These are phyloP conservation scores for Diaporthe eres DNA, from an alignment of 2,329 filamentous ascomycete species.

Conservation along the genomic window DNA sequence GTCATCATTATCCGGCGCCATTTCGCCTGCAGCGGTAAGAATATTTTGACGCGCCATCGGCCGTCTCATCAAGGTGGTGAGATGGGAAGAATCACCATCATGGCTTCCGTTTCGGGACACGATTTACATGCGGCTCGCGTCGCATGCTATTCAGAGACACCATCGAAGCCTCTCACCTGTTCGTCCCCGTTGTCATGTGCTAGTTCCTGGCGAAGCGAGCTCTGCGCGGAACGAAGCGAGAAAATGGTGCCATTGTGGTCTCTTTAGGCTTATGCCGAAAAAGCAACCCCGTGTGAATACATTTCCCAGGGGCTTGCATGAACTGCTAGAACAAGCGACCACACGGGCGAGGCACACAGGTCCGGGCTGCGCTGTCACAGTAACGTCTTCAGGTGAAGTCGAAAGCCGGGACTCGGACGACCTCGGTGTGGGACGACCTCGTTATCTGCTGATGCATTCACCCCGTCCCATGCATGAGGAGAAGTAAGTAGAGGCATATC, in stretches of 20 bases:
- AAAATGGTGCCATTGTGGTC: conserved; percentile 1
- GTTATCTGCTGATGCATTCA: not conserved
- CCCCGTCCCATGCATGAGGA: not conserved
- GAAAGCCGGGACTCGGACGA: not conserved
- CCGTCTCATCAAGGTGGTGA: not conserved
- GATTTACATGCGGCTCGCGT: not conserved
- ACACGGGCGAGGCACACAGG: not conserved
- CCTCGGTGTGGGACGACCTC: not conserved
- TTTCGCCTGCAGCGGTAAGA: not conserved
- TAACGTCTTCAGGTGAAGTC: not conserved
- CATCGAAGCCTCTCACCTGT: not conserved
- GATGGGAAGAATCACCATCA: not conserved
- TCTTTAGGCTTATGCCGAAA: conserved; percentile 9
- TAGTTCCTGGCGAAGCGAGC: not conserved
- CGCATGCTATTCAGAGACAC: not conserved
- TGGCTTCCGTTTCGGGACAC: conserved; percentile 1
- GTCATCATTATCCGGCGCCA: not conserved
- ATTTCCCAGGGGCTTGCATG: not conserved
- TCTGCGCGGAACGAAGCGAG: not conserved
- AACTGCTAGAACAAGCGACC: conserved; percentile 3
- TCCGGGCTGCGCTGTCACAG: not conserved
- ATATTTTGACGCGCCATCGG: not conserved
- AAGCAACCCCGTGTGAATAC: not conserved
- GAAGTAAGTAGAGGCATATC: not conserved
- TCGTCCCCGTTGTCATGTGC: not conserved